Evolutionary conservation across 176 grass and related monocot genomes (phyloP).

Genomic region (Triticum monococcum): DNA sequence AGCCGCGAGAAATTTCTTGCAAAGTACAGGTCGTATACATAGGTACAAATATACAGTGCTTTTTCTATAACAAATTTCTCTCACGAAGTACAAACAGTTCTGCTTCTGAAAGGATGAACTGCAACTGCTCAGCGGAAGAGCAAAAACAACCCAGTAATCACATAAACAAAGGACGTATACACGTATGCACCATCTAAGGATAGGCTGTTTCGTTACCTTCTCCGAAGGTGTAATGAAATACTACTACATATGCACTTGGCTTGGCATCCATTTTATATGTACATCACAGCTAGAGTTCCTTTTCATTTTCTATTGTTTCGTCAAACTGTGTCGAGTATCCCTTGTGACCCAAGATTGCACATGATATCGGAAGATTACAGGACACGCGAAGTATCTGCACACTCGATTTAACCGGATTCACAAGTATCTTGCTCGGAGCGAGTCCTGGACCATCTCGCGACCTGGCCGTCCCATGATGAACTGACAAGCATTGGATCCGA

Average conservation of each 20-base stretch:
- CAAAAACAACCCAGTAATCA: neutral
- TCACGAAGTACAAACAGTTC: neutral
- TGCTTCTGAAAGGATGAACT: neutral
- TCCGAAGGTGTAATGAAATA: neutral
- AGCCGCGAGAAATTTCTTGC: neutral
- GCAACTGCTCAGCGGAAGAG: neutral
- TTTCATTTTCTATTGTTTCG: neutral
- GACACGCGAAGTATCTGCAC: neutral
- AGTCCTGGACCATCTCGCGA: conserved; percentile 52
- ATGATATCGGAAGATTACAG: neutral
- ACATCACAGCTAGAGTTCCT: neutral
- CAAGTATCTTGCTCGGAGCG: conserved; percentile 6
- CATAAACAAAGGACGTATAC: neutral
- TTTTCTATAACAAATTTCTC: neutral
- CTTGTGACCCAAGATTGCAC: neutral
- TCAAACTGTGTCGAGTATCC: neutral
- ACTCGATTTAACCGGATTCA: conserved; percentile 23
- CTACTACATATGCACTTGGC: neutral
- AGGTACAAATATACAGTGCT: neutral
- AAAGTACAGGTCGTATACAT: neutral
- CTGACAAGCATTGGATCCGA: conserved; percentile 63
- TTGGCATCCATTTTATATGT: conserved; percentile 2
- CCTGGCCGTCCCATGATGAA: conserved; percentile 68
- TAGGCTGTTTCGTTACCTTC: neutral
- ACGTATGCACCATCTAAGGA: neutral